Percentiles rank a stretch among this genome's conserved stretches.
These are phyloP conservation scores for Uncinocarpus reesii DNA, from an alignment of 2,329 filamentous ascomycete species.

Conservation along the genomic window DNA sequence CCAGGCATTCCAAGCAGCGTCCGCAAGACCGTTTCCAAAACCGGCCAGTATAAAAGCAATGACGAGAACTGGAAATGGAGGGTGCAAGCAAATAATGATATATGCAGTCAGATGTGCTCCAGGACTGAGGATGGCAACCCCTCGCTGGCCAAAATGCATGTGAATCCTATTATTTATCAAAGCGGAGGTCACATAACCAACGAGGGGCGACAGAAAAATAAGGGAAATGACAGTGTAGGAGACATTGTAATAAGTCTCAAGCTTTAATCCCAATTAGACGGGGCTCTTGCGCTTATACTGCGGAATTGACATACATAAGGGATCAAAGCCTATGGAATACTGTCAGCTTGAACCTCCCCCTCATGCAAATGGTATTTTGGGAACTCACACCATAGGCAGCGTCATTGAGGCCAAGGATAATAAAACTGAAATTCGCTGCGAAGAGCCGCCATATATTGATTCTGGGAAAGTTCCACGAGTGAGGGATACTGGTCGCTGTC, in stretches of 20 bases:
- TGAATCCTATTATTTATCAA: conserved; percentile 38
- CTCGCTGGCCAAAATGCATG: conserved; percentile 50
- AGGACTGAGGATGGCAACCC: conserved; percentile 57
- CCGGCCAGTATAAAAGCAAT: conserved; percentile 55
- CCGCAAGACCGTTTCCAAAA: conserved; percentile 55
- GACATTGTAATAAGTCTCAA: conserved; percentile 37
- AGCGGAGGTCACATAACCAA: conserved; percentile 38
- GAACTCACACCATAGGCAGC: conserved; percentile 45
- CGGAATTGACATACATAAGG: conserved; percentile 35
- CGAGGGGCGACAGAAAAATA: conserved; percentile 40
- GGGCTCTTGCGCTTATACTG: neutral
- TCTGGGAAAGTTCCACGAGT: conserved; percentile 55
- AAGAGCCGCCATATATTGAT: conserved; percentile 51
- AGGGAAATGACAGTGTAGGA: conserved; percentile 39
- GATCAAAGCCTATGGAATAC: conserved; percentile 34
- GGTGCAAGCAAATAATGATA: conserved; percentile 54
- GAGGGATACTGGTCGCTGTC: conserved; percentile 34
- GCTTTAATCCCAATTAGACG: conserved; percentile 25
- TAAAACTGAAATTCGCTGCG: conserved; percentile 48
- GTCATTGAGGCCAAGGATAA: conserved; percentile 49
- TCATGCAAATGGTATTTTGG: neutral
- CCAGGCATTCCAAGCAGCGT: conserved; percentile 48
- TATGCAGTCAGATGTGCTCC: conserved; percentile 55
- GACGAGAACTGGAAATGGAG: conserved; percentile 57
- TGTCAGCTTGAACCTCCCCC: neutral